Evolutionary conservation across 1,139 yeast genomes (phyloP), one percentile per base, ranked within the genome.

Genomic region (Lodderomyces beijingensis): DNA sequence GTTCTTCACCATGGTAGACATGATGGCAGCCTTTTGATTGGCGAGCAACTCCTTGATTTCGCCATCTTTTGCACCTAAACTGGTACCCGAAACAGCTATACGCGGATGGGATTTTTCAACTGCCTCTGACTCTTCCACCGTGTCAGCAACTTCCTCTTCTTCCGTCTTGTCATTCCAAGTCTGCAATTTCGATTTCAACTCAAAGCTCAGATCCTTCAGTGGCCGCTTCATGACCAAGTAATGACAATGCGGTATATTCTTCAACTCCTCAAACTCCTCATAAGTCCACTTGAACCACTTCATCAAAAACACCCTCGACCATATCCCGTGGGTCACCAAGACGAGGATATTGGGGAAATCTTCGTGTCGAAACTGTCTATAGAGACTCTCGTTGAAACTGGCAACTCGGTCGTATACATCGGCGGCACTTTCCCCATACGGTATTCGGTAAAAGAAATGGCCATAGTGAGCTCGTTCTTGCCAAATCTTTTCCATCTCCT

Each of bases 381-480:
- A 86, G 28, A 88, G 57, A 1, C 94, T 77, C 54, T 87, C 96
- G 52, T 87, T 87, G 55, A 88, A 88, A 23, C 93, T 84, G 2
- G 95, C 84, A 40, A 89, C 82, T 31, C 96, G 63, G 54, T 88
- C 96, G 57, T 79, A 88, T 3, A 88, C 96, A 55, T 88, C 96
- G 0, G 96, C 96, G 0, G 96, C 96, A 48, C 91, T 81, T 54
- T 88, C 96, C 4, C 96, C 96, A 49, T 84, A 79, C 8, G 96
- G 96, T 21, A 88, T 88, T 35, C 96, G 60, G 53, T 83, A 88
- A 57, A 88, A 88, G 37, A 88, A 88, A 57, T 87, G 95, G 0
- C 96, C 96, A 57, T 88, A 88, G 43, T 79, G 78, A 0, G 95
- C 89, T 29, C 96, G 61, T 46, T 85, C 93, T 35, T 71, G 70